Base-by-base conservation (phyloP, 768 basidiomycete species). In the Lactarius evosmus region DNA sequence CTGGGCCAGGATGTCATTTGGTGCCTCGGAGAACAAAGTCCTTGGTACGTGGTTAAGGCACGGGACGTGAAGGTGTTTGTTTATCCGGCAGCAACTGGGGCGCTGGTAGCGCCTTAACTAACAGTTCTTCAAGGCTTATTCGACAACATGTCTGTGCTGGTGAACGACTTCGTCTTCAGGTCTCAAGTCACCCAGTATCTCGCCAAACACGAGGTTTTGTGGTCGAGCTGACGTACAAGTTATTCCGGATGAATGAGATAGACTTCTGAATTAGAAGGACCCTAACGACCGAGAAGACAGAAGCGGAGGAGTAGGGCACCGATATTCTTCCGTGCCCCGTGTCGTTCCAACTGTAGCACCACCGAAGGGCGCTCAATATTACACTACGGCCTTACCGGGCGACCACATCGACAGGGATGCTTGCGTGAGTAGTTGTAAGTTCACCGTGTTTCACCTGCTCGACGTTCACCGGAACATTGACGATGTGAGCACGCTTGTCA, bases 121-220 rank as follows among this genome's bases (percentile, higher is more conserved):
- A 58, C 14, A 11, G 29, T 12, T 27, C 7, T 56, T n/a, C 8
- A 69, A 91, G 93, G 95, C 71, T 77, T 95, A 51, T 88, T 91
- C 71, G 92, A 94, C 75, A 89, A 91, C 72, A 84, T 91, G 79
- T 94, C 88, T 72, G 91, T 93, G 67, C 76, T 95, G 57, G 84
- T 93, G 55, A 93, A 95, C 70, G 88, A 80, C 66, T 76, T 95
- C 62, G 91, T 91, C 0, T 95, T n/a, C n/a, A n/a, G n/a, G n/a
- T n/a, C n/a, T 91, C 81, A 91, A 86, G 74, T 80, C 88, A 61
- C 84, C 85, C 65, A 73, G 80, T 58, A 87, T 96, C 70, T 84
- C 89, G 40, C 85, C 89, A 0, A 83, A 80, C 68, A 88, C 95
- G 87, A 95, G 93, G 94, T n/a, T 86, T 84, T 11, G 80, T 95